Conservation (phyloP, 805 yeast species). For the Pichia manshurica region DNA sequence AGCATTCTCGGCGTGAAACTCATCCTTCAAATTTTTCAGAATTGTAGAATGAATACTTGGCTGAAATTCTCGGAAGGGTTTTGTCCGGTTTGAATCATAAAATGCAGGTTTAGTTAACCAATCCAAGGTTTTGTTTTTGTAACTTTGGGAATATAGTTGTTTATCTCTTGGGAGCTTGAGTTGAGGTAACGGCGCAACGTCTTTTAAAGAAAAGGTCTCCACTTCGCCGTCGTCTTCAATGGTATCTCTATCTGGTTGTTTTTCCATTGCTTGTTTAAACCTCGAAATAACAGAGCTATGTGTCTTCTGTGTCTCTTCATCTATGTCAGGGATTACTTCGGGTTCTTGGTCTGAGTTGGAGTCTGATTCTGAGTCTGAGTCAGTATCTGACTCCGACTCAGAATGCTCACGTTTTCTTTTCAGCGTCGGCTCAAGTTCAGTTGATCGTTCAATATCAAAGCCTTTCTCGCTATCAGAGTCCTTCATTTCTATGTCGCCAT, state of each 20-base stretch:
- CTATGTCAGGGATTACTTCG: slow-evolving; percentile 8
- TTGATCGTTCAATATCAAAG: slow-evolving; percentile 26
- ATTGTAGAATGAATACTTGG: slow-evolving; percentile 38
- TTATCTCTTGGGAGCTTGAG: slow-evolving; percentile 60
- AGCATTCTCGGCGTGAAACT: slow-evolving; percentile 47
- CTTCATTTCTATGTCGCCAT: slow-evolving; percentile 10
- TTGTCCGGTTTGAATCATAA: slow-evolving; percentile 41
- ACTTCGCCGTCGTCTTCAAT: slow-evolving; percentile 16
- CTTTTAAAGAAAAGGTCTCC: slow-evolving; percentile 29
- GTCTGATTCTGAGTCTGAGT: slow-evolving; percentile 2
- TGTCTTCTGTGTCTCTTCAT: slow-evolving; percentile 22
- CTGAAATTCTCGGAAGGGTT: slow-evolving; percentile 44
- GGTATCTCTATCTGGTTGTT: slow-evolving; percentile 19
- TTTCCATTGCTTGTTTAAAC: slow-evolving; percentile 40
- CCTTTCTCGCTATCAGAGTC: slow-evolving; percentile 30
- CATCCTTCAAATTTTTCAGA: slow-evolving; percentile 38
- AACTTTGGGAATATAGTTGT: slow-evolving; percentile 30
- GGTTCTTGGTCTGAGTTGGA: not conserved
- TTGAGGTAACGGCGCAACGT: slow-evolving; percentile 77
- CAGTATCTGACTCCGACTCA: slow-evolving; percentile 4
- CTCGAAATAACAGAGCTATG: slow-evolving; percentile 49
- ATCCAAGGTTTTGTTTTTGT: slow-evolving; percentile 37
- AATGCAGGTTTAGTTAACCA: slow-evolving; percentile 68
- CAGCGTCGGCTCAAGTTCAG: slow-evolving; percentile 25
- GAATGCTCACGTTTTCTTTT: slow-evolving; percentile 11